phyloP scores from a whole-genome alignment of 495 filamentous ascomycete genomes.

The Pyrenula massariospora region DNA sequence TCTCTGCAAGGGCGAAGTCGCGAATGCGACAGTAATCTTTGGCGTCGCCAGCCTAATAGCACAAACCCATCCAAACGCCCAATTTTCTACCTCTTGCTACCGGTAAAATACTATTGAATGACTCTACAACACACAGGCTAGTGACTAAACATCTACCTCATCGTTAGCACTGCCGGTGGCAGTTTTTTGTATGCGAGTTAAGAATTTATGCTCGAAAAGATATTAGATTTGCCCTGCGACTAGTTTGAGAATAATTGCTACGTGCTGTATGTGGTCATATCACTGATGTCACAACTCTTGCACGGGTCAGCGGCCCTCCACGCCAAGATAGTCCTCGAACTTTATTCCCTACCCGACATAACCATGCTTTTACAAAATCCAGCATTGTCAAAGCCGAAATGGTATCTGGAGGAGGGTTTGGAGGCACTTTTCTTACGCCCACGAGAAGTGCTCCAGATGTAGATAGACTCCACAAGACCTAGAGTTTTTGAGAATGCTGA shows the following conservation, averaged over 20 bases:
- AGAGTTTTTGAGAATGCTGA: constrained; percentile 19
- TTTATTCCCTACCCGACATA: not conserved
- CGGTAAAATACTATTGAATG: too few species aligned
- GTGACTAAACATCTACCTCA: too few species aligned
- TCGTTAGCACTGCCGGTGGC: too few species aligned
- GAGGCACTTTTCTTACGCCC: constrained; percentile 4
- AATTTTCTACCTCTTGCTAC: too few species aligned
- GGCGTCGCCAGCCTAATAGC: too few species aligned
- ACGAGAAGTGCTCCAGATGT: constrained; percentile 42
- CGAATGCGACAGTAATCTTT: too few species aligned
- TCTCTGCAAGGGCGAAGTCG: too few species aligned
- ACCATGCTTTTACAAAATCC: not conserved
- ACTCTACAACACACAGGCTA: too few species aligned
- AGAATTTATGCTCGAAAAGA: not conserved
- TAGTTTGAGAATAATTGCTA: not conserved
- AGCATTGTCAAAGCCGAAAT: not conserved
- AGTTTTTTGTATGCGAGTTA: too few species aligned
- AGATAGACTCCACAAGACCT: constrained; percentile 35
- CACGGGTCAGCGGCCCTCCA: not conserved
- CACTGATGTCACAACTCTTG: not conserved
- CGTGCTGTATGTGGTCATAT: not conserved
- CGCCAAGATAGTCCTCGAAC: not conserved
- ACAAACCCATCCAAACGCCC: too few species aligned
- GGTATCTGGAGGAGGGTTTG: not conserved
- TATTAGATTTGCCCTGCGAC: not conserved